These are phyloP conservation scores for Xylaria intraflava DNA, from an alignment of 495 filamentous ascomycete species.

Conservation along the genomic window DNA sequence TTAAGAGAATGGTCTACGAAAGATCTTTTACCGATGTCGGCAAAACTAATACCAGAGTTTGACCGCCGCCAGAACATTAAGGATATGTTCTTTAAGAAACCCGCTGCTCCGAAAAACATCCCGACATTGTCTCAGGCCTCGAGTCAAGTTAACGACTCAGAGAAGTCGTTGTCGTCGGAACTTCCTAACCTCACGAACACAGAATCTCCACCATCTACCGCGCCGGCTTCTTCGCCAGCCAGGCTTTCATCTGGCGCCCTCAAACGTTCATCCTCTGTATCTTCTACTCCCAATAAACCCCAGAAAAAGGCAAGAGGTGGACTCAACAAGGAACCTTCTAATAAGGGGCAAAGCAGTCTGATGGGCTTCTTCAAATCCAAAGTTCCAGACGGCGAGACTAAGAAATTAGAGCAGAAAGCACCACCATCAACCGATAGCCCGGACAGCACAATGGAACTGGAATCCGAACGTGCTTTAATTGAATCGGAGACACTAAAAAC, in stretches of 20 bases:
- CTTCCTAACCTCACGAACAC: slow-evolving; percentile 10
- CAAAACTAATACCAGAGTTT: slow-evolving; percentile 81
- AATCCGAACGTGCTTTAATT: background rate
- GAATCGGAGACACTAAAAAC: background rate
- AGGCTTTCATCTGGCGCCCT: slow-evolving; percentile 14
- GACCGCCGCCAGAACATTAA: slow-evolving; percentile 76
- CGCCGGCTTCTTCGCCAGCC: slow-evolving; percentile 13
- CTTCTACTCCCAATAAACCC: slow-evolving; percentile 20
- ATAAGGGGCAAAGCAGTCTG: slow-evolving; percentile 64
- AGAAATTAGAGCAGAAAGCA: background rate
- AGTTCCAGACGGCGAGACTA: slow-evolving; percentile 7
- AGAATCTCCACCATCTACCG: slow-evolving; percentile 8
- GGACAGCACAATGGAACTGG: slow-evolving; percentile 12
- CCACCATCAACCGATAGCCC: slow-evolving; percentile 2
- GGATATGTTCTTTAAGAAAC: slow-evolving; percentile 77
- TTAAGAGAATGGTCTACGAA: slow-evolving; percentile 59
- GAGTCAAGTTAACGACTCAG: background rate
- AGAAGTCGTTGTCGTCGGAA: background rate
- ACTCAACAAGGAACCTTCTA: slow-evolving; percentile 27
- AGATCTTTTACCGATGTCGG: slow-evolving; percentile 66
- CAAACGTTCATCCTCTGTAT: slow-evolving; percentile 31
- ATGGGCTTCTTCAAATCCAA: slow-evolving; percentile 78
- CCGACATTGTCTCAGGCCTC: slow-evolving; percentile 10
- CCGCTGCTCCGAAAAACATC: slow-evolving; percentile 10
- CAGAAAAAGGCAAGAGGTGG: slow-evolving; percentile 36